phyloP scores from a whole-genome alignment of 495 filamentous ascomycete species.

The Extremus antarcticus region DNA sequence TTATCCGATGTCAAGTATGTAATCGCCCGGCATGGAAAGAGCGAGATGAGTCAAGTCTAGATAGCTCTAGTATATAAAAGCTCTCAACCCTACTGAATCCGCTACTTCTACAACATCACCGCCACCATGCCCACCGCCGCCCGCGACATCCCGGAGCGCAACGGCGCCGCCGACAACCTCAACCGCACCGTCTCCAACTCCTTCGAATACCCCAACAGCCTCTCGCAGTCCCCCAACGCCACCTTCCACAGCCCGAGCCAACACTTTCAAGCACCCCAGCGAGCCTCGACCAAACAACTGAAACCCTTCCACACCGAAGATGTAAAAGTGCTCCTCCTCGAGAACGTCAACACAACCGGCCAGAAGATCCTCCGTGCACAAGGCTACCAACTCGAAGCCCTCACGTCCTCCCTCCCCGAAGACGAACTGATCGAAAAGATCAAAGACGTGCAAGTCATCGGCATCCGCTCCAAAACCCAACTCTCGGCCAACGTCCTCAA shows the following conservation, averaged over 20 bases:
- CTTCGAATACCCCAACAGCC: conserved; percentile 26
- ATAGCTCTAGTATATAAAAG: neutral
- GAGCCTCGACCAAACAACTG: conserved; percentile 51
- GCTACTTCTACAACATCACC: neutral
- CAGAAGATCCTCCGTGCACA: conserved; percentile 67
- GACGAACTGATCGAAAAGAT: conserved; percentile 96
- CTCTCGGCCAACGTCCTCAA: conserved; percentile 73
- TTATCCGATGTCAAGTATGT: too few relatives aligned
- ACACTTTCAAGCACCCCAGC: conserved; percentile 29
- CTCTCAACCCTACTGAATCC: neutral
- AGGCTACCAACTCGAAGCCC: conserved; percentile 90
- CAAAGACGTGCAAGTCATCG: conserved; percentile 89
- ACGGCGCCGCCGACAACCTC: conserved; percentile 10
- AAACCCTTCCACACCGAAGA: conserved; percentile 94
- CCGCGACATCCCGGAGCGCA: conserved; percentile 30
- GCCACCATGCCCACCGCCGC: conserved; percentile 32
- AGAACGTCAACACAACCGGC: conserved; percentile 91
- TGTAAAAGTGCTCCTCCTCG: conserved; percentile 89
- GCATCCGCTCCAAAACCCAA: conserved; percentile 96
- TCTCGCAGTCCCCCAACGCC: conserved; percentile 52
- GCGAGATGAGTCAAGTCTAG: neutral
- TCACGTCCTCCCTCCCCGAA: conserved; percentile 82
- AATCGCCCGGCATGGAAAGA: too few relatives aligned
- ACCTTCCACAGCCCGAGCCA: conserved; percentile 57
- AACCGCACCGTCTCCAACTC: conserved; percentile 38